Evolutionary conservation across 2,329 filamentous ascomycete species (phyloP).

Genomic region (Hymenoscyphus scutula): DNA sequence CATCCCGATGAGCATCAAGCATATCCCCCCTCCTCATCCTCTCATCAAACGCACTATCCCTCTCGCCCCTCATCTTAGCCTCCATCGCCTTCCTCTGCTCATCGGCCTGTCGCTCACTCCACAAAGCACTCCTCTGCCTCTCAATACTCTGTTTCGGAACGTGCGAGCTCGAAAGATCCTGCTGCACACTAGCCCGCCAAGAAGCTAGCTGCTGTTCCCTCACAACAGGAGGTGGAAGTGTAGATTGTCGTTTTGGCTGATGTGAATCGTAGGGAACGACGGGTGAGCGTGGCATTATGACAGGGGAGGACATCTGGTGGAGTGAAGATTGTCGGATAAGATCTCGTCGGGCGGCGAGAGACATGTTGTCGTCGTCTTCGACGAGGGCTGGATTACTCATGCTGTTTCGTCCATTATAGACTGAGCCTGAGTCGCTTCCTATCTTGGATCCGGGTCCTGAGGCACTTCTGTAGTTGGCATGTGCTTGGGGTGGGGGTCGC

Average conservation of each 20-base stretch:
- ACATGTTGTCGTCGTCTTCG: conserved; percentile 62
- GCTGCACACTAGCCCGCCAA: conserved; percentile 64
- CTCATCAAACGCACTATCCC: conserved; percentile 66
- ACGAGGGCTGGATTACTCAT: conserved; percentile 34
- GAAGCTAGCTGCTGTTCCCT: conserved; percentile 61
- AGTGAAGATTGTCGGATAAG: conserved; percentile 31
- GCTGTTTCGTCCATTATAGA: conserved; percentile 35
- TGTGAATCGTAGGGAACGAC: conserved; percentile 52
- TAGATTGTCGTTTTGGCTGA: conserved; percentile 50
- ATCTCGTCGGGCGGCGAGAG: conserved; percentile 43
- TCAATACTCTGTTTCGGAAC: conserved; percentile 44
- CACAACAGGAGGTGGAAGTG: conserved; percentile 41
- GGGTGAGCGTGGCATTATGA: conserved; percentile 26
- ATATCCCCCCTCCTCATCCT: conserved; percentile 75
- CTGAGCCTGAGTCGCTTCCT: conserved; percentile 44
- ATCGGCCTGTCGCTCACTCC: conserved; percentile 55
- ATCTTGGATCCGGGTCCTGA: conserved; percentile 20
- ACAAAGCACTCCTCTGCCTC: conserved; percentile 52
- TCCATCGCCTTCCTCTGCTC: conserved; percentile 58
- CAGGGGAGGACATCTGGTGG: conserved; percentile 16
- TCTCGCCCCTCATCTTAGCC: conserved; percentile 54
- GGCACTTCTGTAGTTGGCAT: conserved; percentile 14
- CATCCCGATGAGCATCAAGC: conserved; percentile 73
- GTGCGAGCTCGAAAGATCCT: conserved; percentile 52
- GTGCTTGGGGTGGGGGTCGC: conserved; percentile 12